These are phyloP conservation scores for Leucogyrophana mollusca DNA, from an alignment of 768 basidiomycete species.

Conservation along the genomic window DNA sequence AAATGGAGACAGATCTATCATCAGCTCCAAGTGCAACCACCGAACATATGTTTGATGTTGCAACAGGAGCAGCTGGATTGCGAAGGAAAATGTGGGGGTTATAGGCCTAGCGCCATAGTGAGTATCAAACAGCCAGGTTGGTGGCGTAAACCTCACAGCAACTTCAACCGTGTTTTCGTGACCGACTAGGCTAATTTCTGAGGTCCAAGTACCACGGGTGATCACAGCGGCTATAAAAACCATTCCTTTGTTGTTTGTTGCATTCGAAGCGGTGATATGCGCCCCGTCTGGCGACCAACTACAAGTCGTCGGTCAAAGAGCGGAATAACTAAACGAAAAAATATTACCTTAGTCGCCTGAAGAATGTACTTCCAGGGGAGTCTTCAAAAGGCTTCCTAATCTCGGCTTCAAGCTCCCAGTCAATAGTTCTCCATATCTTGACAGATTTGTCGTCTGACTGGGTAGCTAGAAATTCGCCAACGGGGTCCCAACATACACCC, in stretches of 20 bases:
- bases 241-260: conserved; percentile 93
- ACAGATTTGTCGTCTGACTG: conserved; percentile 96
- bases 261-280: conserved; percentile 95
- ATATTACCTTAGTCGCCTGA: conserved; percentile 78
- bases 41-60: conserved; percentile 83
- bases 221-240: conserved; percentile 98
- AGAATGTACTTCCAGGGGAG: conserved; percentile 94
- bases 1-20: conserved; percentile 90
- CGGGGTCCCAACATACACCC: conserved; percentile 98
- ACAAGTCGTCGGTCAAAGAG: neutral
- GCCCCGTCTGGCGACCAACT: conserved; percentile 99
- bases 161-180: conserved; percentile 98
- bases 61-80: conserved; percentile 61
- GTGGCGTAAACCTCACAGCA: conserved; percentile 53
- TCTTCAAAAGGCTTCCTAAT: conserved; percentile 90
- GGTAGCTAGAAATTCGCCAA: conserved; percentile 96
- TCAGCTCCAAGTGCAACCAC: conserved; percentile 94
- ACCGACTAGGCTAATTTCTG: conserved; percentile 92
- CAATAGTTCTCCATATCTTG: conserved; percentile 93
- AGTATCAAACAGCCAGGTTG: conserved; percentile 1
- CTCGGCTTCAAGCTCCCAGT: conserved; percentile 85
- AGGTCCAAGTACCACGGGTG: conserved; percentile 83
- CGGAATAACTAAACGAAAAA: neutral
- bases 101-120: conserved; percentile 66
- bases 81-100: conserved; percentile 94